phyloP scores from a whole-genome alignment of 2,329 filamentous ascomycete species.

The Verticillium albo-atrum region DNA sequence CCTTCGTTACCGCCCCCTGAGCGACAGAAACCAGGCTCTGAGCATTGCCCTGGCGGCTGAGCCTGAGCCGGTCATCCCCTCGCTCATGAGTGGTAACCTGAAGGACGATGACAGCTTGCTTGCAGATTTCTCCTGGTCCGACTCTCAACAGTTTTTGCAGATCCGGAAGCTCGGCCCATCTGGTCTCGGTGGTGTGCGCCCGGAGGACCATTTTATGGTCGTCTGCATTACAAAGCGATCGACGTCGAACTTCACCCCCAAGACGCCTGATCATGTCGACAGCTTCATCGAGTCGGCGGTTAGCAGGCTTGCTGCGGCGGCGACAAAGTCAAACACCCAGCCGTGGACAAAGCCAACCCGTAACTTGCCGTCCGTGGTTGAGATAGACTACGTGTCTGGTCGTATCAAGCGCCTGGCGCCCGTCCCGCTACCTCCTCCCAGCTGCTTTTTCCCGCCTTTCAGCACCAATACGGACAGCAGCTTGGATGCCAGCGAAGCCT shows the following conservation, averaged over 20 bases:
- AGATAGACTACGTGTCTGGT: slow-evolving; percentile 41
- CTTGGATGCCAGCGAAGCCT: slow-evolving; percentile 24
- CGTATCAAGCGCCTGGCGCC: slow-evolving; percentile 40
- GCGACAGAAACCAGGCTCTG: slow-evolving; percentile 23
- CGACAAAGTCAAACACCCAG: background rate
- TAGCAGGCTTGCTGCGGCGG: background rate
- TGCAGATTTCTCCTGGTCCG: slow-evolving; percentile 40
- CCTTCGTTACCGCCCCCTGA: slow-evolving; percentile 45
- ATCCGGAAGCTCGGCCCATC: slow-evolving; percentile 46
- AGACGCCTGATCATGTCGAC: background rate
- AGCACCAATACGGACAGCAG: slow-evolving; percentile 31
- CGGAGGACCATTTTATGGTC: slow-evolving; percentile 61
- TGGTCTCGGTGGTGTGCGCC: slow-evolving; percentile 54
- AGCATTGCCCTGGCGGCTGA: slow-evolving; percentile 16
- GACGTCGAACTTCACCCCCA: slow-evolving; percentile 14
- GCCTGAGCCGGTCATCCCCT: slow-evolving; percentile 24
- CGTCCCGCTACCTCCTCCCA: slow-evolving; percentile 45
- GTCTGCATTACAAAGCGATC: slow-evolving; percentile 46
- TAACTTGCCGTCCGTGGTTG: slow-evolving; percentile 15
- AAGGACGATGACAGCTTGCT: slow-evolving; percentile 31
- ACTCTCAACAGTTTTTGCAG: slow-evolving; percentile 31
- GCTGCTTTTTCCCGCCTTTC: slow-evolving; percentile 45
- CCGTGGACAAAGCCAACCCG: background rate
- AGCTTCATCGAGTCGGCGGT: background rate
- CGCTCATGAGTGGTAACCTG: slow-evolving; percentile 17